phyloP scores from a whole-genome alignment of 2,329 filamentous ascomycete species.

The Fonsecaea multimorphosa region DNA sequence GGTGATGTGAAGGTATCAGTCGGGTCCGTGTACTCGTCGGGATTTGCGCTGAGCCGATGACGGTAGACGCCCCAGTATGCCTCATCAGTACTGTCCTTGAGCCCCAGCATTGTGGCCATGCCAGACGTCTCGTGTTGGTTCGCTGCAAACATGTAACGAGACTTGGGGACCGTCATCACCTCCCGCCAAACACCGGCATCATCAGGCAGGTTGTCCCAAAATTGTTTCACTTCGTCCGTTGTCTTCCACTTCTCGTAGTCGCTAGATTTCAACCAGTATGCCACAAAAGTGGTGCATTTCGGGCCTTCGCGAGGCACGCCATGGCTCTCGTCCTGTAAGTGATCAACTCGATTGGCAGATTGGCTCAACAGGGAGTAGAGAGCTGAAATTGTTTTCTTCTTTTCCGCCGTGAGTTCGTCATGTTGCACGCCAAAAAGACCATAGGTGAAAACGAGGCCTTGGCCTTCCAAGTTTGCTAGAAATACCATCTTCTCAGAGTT shows the following conservation, averaged over 20 bases:
- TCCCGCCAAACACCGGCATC: conserved; percentile 31
- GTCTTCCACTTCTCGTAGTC: conserved; percentile 25
- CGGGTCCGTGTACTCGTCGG: conserved; percentile 26
- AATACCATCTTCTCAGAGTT: conserved; percentile 14
- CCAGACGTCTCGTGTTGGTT: conserved; percentile 23
- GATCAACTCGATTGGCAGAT: conserved; percentile 24
- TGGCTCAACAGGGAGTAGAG: conserved; percentile 17
- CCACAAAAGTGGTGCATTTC: conserved; percentile 25
- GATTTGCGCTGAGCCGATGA: conserved; percentile 20
- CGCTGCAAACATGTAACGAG: conserved; percentile 25
- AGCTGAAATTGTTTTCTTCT: conserved; percentile 22
- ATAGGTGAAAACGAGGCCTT: conserved; percentile 25
- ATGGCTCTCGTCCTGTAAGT: conserved; percentile 30
- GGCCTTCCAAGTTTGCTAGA: conserved; percentile 26
- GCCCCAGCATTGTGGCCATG: conserved; percentile 22
- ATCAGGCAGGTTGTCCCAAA: conserved; percentile 26
- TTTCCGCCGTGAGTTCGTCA: conserved; percentile 22
- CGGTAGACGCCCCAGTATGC: conserved; percentile 29
- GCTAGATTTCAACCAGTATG: conserved; percentile 22
- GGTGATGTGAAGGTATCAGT: conserved; percentile 23
- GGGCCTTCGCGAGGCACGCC: conserved; percentile 13
- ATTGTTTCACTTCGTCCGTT: conserved; percentile 13
- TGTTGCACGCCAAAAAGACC: conserved; percentile 29
- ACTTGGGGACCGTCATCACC: conserved; percentile 31
- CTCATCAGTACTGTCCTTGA: conserved; percentile 23